These are phyloP conservation scores for Chlorella ohadii DNA, from an alignment of 139 green algal genomes.

Conservation along the genomic window DNA sequence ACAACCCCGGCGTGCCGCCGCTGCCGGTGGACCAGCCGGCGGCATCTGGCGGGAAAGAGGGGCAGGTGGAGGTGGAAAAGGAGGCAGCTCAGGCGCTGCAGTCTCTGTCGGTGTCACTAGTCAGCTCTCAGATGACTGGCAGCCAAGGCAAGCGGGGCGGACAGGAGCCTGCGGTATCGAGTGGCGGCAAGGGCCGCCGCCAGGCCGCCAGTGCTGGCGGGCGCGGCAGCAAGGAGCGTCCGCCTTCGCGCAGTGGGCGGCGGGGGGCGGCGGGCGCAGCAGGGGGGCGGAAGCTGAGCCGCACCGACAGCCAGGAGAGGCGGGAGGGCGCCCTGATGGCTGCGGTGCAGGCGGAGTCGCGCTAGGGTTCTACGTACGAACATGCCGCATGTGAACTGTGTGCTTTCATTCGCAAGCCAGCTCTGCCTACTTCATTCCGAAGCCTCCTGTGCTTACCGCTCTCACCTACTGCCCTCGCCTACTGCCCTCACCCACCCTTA, in stretches of 20 bases:
- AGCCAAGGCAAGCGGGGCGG: not conserved
- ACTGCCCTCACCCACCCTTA: too few species aligned
- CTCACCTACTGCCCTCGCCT: too few species aligned
- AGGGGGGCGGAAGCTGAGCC: not conserved
- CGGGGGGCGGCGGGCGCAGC: not conserved
- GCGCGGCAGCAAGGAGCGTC: not conserved
- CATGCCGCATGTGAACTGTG: too few species aligned
- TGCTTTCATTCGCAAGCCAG: too few species aligned
- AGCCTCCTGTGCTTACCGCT: too few species aligned
- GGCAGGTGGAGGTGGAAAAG: not conserved
- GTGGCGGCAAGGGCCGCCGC: not conserved
- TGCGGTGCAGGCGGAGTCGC: not conserved
- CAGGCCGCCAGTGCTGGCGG: too few species aligned
- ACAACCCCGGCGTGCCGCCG: slow-evolving; percentile 8
- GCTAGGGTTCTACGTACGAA: not conserved
- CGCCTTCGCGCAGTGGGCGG: not conserved
- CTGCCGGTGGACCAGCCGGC: not conserved
- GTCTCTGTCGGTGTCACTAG: not conserved
- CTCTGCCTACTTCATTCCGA: too few species aligned
- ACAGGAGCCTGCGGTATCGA: slow-evolving; percentile 7
- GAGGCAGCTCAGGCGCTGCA: slow-evolving; percentile 13
- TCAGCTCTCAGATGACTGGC: not conserved
- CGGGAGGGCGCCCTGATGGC: slow-evolving; percentile 10
- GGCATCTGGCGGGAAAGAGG: too few species aligned
- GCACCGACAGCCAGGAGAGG: slow-evolving; percentile 8